Base-by-base conservation (phyloP, 176 grass and related monocot species). In the Phragmites australis region DNA sequence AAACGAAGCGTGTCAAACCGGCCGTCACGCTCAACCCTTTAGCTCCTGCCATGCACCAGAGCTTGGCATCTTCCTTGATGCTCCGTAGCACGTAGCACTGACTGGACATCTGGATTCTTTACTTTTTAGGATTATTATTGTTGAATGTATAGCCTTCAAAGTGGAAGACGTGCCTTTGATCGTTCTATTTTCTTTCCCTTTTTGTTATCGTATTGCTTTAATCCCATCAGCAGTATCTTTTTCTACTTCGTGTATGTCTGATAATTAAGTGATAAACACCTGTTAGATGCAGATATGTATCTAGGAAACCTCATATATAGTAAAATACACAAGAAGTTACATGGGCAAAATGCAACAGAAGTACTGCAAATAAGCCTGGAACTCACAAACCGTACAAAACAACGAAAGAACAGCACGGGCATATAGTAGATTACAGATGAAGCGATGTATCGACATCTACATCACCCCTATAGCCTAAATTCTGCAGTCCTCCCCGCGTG, bases 371-470 rank as follows among this genome's bases (percentile, higher is more conserved):
- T 77, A 70, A 85, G 71, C 60, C 76, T 1, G 16, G 76, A 80
- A 75, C 82, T 81, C 56, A 81, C 63, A 70, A 81, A 71, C 45
- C 37, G 42, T 85, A 85, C 77, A 69, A 85, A 89, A 56, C 41
- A 89, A 86, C 78, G 25, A 82, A 86, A 82, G 57, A 89, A 86
- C 87, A 56, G 57, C 72, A 58, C 22, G 43, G 58, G 41, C 81
- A 89, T 79, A 68, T 65, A 54, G 63, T 51, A 68, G 70, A 88
- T 93, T 93, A 97, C 88, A 97, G 93, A 80, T 93, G 93, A 83
- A 97, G 93, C 25, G 93, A 97, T 69, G 93, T 97, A 71, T 97
- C 93, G 27, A 97, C 93, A 71, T 97, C 93, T 78, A 76, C 50
- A 66, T 93, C 93, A 82, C 65, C 73, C 76, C 88, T 82, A 63